Conservation (phyloP, 305 asterid species). For the Rubia occidens region DNA sequence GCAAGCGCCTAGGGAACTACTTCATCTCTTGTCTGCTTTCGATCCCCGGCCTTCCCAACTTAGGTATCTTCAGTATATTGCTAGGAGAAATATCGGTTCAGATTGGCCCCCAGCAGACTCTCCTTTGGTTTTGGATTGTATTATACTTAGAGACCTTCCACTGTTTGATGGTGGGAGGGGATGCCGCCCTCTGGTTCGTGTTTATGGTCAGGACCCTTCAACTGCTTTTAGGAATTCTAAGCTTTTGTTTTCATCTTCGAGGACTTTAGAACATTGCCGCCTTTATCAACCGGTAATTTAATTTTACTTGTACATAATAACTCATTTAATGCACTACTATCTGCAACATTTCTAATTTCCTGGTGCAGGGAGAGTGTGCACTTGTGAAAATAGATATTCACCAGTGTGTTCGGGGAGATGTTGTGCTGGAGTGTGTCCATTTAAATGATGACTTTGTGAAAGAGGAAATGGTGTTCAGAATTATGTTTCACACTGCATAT, state of each 20-base stretch:
- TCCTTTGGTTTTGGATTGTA: constrained; percentile 66
- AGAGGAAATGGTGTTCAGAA: constrained; percentile 86
- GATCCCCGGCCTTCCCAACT: constrained; percentile 96
- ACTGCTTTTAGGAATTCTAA: constrained; percentile 69
- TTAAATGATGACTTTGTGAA: constrained; percentile 62
- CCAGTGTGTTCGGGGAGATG: constrained; percentile 70
- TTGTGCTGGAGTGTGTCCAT: constrained; percentile 88
- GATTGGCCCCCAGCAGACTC: constrained; percentile 90
- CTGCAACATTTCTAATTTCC: constrained; percentile 25
- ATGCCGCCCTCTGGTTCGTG: constrained; percentile 69
- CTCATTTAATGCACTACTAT: constrained; percentile 14
- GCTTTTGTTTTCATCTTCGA: constrained; percentile 66
- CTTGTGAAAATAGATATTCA: constrained; percentile 68
- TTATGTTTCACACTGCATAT: constrained; percentile 88
- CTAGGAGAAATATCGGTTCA: constrained; percentile 55
- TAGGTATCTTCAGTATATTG: constrained; percentile 84
- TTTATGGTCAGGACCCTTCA: constrained; percentile 87
- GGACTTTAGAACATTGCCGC: constrained; percentile 35
- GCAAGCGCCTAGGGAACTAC: constrained; percentile 93
- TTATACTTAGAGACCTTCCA: constrained; percentile 71
- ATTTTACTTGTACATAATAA: constrained; percentile 13
- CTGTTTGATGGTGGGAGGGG: constrained; percentile 63
- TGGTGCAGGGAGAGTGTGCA: constrained; percentile 78
- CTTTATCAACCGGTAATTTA: constrained; percentile 55
- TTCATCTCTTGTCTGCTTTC: constrained; percentile 77